Base-by-base conservation (phyloP, 495 filamentous ascomycete genomes). In the Pseudomonodictys pantanalensis region DNA sequence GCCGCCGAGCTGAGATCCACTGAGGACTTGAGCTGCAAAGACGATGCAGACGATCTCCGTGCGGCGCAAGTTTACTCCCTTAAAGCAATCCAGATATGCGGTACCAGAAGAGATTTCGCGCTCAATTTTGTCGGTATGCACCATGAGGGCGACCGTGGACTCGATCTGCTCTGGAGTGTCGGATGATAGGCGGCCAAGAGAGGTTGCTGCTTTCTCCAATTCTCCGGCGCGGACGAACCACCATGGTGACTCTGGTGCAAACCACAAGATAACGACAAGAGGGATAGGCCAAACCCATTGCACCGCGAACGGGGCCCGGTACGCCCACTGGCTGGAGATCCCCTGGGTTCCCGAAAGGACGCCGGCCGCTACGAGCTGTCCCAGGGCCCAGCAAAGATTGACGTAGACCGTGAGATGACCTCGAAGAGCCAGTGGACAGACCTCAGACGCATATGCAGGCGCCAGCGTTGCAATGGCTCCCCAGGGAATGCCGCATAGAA, bases 221-320 rank as follows among this genome's bases (percentile, higher is more conserved):
- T 77, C 78, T 2, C 85, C 87, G 60, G 79, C 84, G 2, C 88
- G 80, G 41, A 91, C 86, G 18, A 90, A 78, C 88, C 88, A 91
- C 87, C 86, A 91, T 0, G 89, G 89, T 1, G 79, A 83, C 69
- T 92, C 89, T 1, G 89, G 89, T 0, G 86, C 86, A 20, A 89
- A 79, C 50, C 74, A 78, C 58, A 89, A 74, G 50, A 86, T 79
- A 2, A 92, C 77, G 2, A 33, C 3, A 30, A 62, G 44, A 1
- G 88, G 88, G 2, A 86, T 64, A 0, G 88, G 87, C 86, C 88
- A 92, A 80, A 91, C 86, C 88, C 89, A 92, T 72, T 92, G 89
- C 4, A 90, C 67, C 1, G 81, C 83, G 58, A 88, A 91, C 0
- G 85, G 84, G 53, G 84, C 81, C 9, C 82, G 76, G 70, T 87